Base-by-base conservation (phyloP, 192 early-diverging fungal species). In the Coemansia sp. region DNA sequence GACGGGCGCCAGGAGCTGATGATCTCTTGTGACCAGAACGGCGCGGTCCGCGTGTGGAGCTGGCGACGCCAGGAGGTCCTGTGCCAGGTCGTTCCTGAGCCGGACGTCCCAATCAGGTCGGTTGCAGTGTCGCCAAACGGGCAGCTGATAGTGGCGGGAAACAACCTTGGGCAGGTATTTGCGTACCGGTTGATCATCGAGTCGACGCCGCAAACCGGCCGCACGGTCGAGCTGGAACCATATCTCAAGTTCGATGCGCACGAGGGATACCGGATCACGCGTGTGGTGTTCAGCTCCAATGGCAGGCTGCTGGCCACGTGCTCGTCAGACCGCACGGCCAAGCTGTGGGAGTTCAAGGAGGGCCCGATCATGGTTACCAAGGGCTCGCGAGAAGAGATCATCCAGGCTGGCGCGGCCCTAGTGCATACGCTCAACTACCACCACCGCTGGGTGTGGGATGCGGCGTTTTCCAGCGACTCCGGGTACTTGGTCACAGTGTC, bases 391-490 rank as follows among this genome's bases (percentile, higher is more conserved):
- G 75, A 77, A 5, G 72, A 72, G 34, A 25, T 59, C 3, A 49
- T 63, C 11, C 69, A 67, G 51, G 61, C 72, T 0, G 70, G 70
- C 5, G 75, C 73, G 2, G 76, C 67, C 48, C 64, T 78, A 22
- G 66, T 78, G 48, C 76, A 78, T 51, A 38, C 60, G 54, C 67
- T 83, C 0, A 40, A 32, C 12, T 75, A 83, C 59, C 81, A 83
- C 71, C 50, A 65, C 16, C 64, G 75, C 40, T 83, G 81, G 81
- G 81, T 83, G 22, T 83, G 81, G 81, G 81, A 83, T 49, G 81
- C 76, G 1, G 76, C 72, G 29, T 83, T 78, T 31, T 75, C 72
- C 6, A 78, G 76, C 60, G 76, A 83, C 67, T 77, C 76, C 14
- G 69, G 73, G 17, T 83, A 78, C 48, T 31, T 83, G 49, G 75